These are phyloP conservation scores for Coccomyxa sp. DNA, from an alignment of 139 green algal genomes.

Conservation along the genomic window DNA sequence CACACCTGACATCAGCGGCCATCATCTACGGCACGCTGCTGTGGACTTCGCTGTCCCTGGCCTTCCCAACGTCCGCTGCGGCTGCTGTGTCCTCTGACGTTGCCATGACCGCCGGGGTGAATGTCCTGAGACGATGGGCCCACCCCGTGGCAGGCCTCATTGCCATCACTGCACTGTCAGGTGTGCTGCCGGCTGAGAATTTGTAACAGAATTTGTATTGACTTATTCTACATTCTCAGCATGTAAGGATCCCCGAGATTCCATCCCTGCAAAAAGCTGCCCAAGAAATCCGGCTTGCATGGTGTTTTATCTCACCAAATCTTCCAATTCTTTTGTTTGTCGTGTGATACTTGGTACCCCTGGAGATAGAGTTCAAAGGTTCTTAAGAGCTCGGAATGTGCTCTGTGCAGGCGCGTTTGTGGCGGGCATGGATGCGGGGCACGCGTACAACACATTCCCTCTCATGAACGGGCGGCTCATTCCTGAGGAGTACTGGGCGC, in stretches of 20 bases:
- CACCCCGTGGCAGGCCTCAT: slow-evolving; percentile 81
- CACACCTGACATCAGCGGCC: slow-evolving; percentile 93
- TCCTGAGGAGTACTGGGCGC: slow-evolving; percentile 84
- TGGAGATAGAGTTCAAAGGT: no score
- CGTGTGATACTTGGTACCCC: no score
- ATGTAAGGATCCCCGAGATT: no score
- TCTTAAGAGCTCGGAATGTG: no score
- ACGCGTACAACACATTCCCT: slow-evolving; percentile 97
- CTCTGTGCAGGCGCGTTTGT: slow-evolving; percentile 67
- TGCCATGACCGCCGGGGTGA: slow-evolving; percentile 24
- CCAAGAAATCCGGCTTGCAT: no score
- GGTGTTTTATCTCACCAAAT: no score
- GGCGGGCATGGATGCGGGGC: slow-evolving; percentile 84
- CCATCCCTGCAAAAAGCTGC: no score
- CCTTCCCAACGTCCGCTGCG: slow-evolving; percentile 28
- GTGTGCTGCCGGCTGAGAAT: slow-evolving; percentile 28
- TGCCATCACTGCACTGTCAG: slow-evolving; percentile 83
- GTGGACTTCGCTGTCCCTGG: slow-evolving; percentile 86
- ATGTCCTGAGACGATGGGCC: slow-evolving; percentile 28
- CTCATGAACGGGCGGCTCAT: slow-evolving; percentile 86
- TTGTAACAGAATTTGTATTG: not conserved
- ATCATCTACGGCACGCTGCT: slow-evolving; percentile 88
- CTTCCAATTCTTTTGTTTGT: no score
- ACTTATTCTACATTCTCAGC: no score
- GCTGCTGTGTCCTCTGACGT: not conserved